These are phyloP conservation scores for Mycosphaerella sp. DNA, from an alignment of 2,329 filamentous ascomycete species.

Conservation along the genomic window DNA sequence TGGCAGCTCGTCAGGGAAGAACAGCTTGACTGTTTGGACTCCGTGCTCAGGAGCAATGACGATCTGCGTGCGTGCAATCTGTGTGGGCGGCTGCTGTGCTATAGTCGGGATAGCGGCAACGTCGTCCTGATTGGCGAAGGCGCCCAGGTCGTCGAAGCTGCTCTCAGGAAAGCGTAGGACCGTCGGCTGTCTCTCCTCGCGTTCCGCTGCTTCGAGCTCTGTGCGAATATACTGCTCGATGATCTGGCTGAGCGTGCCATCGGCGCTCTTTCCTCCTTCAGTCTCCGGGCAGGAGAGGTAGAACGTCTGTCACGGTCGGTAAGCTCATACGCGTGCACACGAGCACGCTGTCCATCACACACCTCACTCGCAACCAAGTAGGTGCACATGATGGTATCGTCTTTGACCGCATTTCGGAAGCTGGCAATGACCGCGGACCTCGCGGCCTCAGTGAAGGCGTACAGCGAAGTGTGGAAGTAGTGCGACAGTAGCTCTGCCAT, in stretches of 20 bases:
- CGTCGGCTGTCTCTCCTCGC: slow-evolving; percentile 13
- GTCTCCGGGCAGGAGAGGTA: slow-evolving; percentile 17
- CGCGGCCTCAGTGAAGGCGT: slow-evolving; percentile 22
- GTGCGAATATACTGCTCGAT: slow-evolving; percentile 18
- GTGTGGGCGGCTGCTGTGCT: background rate
- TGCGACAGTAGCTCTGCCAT: slow-evolving; percentile 19
- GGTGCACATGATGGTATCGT: slow-evolving; percentile 19
- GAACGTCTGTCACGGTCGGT: slow-evolving; percentile 14
- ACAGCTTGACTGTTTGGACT: slow-evolving; percentile 12
- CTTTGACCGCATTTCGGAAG: slow-evolving; percentile 20
- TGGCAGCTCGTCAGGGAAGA: slow-evolving; percentile 17
- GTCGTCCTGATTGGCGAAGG: slow-evolving; percentile 9
- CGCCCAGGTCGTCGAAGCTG: slow-evolving; percentile 16
- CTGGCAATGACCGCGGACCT: slow-evolving; percentile 17
- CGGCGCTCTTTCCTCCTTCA: slow-evolving; percentile 12
- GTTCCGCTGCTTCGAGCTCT: slow-evolving; percentile 17
- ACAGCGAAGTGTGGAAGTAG: slow-evolving; percentile 28
- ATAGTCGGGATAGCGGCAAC: background rate
- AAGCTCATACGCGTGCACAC: background rate
- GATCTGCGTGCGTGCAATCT: slow-evolving; percentile 12
- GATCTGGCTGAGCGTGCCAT: slow-evolving; percentile 15
- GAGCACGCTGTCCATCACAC: background rate
- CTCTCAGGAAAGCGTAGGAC: slow-evolving; percentile 23
- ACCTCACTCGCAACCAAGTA: slow-evolving; percentile 18
- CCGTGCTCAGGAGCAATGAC: slow-evolving; percentile 11